Conservation (phyloP, 805 yeast genomes). For the Candida suzukii region DNA sequence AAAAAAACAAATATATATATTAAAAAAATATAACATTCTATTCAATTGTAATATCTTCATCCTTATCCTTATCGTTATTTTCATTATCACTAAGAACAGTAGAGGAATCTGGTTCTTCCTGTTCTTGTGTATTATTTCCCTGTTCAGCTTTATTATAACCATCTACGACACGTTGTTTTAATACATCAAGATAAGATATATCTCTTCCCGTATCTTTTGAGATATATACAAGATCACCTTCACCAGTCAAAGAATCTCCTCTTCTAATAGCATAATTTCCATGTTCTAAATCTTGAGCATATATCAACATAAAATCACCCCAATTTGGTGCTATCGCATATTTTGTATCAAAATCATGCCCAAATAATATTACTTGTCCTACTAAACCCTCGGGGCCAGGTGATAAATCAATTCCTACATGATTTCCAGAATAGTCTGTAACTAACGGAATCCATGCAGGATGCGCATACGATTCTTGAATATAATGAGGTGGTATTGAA, state of each 20-base stretch:
- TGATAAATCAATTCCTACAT: constrained; percentile 77
- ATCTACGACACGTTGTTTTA: constrained; percentile 2
- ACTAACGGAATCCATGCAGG: constrained; percentile 85
- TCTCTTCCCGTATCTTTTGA: constrained; percentile 49
- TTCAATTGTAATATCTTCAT: too few species aligned
- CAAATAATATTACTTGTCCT: constrained; percentile 88
- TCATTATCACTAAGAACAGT: too few species aligned
- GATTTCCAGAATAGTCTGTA: constrained; percentile 83
- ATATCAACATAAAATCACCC: constrained; percentile 75
- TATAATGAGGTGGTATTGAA: constrained; percentile 66
- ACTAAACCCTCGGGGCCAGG: constrained; percentile 65
- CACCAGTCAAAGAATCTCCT: constrained; percentile 58
- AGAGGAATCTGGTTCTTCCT: neutral
- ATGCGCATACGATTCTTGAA: constrained; percentile 70
- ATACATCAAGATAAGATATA: constrained; percentile 31
- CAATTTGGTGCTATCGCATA: constrained; percentile 76
- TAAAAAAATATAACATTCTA: too few species aligned
- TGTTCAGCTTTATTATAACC: neutral
- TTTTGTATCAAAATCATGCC: constrained; percentile 86
- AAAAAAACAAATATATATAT: too few species aligned
- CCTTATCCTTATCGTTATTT: too few species aligned
- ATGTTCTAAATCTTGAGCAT: constrained; percentile 76
- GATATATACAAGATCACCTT: constrained; percentile 59
- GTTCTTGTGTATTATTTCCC: neutral
- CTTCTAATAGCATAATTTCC: constrained; percentile 64